Percentiles rank a stretch among this genome's conserved stretches.
These are phyloP conservation scores for Ophiostoma populinum DNA, from an alignment of 2,329 filamentous ascomycete species.

Conservation along the genomic window DNA sequence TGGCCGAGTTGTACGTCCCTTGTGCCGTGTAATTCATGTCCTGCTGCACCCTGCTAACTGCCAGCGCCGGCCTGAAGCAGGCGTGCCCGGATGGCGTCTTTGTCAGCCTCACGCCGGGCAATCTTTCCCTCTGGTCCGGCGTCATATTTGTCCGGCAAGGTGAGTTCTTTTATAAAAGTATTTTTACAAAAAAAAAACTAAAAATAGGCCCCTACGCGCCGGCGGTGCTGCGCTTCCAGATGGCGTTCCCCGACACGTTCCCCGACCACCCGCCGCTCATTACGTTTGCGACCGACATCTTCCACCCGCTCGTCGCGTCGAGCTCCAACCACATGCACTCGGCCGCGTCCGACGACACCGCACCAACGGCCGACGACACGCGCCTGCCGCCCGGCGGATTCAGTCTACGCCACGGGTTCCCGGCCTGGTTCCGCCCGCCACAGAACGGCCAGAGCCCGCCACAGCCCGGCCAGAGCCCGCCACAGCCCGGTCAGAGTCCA, in stretches of 20 bases:
- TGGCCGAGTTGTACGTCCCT: constrained; percentile 58
- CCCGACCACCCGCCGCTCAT: constrained; percentile 66
- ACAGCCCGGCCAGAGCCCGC: constrained; percentile 12
- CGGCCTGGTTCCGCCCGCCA: constrained; percentile 63
- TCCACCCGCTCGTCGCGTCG: constrained; percentile 83
- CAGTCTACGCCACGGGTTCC: constrained; percentile 79
- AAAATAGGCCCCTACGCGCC: constrained; percentile 67
- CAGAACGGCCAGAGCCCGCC: neutral
- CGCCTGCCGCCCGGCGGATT: constrained; percentile 76
- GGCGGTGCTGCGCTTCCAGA: constrained; percentile 75
- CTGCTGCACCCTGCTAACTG: constrained; percentile 2
- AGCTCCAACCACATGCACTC: constrained; percentile 91
- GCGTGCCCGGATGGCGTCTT: constrained; percentile 76
- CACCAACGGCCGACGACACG: constrained; percentile 71
- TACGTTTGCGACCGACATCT: constrained; percentile 82
- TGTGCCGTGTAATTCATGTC: neutral
- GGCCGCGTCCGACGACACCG: constrained; percentile 58
- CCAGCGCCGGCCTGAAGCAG: constrained; percentile 62
- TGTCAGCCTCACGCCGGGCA: constrained; percentile 64
- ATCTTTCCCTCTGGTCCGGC: constrained; percentile 74
- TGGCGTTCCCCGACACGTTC: constrained; percentile 70
- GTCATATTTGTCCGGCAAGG: constrained; percentile 82
- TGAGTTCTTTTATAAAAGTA: constrained; percentile 19
- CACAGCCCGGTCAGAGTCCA: constrained; percentile 14
- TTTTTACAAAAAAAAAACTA: neutral